Percentiles rank a stretch among this genome's conserved stretches.
phyloP scores from a whole-genome alignment of 306 rosid species.

The Vigna reflexopilosa region DNA sequence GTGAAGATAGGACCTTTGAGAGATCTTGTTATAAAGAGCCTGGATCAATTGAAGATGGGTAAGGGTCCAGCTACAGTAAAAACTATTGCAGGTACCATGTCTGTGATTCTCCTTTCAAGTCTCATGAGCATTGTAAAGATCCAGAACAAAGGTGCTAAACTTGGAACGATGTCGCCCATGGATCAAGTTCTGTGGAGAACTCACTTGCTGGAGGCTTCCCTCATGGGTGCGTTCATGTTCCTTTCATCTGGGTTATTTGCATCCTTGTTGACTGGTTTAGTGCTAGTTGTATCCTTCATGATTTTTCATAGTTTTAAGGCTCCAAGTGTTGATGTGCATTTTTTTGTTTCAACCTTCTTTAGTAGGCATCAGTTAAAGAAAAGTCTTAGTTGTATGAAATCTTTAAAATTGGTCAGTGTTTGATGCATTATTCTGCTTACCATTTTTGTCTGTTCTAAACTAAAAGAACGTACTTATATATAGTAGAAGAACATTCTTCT shows the following conservation, averaged over 20 bases:
- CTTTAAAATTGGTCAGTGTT: conserved; percentile 5
- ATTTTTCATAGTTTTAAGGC: neutral
- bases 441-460: conserved; percentile 1
- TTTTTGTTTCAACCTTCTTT: conserved; percentile 19
- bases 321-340: neutral
- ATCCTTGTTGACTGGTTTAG: neutral
- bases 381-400: conserved; percentile 1
- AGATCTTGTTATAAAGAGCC: conserved; percentile 84
- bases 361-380: neutral
- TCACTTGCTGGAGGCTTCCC: conserved; percentile 94
- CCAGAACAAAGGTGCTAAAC: conserved; percentile 96
- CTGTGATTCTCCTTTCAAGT: conserved; percentile 82
- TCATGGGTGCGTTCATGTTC: conserved; percentile 65
- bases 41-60: conserved; percentile 89
- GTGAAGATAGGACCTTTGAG: conserved; percentile 90
- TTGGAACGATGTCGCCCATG: conserved; percentile 98
- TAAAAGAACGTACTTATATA: neutral
- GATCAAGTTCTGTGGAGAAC: conserved; percentile 99
- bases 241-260: conserved; percentile 23
- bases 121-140: conserved; percentile 88
- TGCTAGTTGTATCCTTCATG: neutral
- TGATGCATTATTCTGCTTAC: neutral
- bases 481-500: neutral
- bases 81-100: conserved; percentile 94
- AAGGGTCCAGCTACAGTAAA: conserved; percentile 86